Percentiles rank a stretch among this genome's conserved stretches.
phyloP scores from a whole-genome alignment of 2,329 filamentous ascomycete species.

The Phyllosticta citribraziliensis region DNA sequence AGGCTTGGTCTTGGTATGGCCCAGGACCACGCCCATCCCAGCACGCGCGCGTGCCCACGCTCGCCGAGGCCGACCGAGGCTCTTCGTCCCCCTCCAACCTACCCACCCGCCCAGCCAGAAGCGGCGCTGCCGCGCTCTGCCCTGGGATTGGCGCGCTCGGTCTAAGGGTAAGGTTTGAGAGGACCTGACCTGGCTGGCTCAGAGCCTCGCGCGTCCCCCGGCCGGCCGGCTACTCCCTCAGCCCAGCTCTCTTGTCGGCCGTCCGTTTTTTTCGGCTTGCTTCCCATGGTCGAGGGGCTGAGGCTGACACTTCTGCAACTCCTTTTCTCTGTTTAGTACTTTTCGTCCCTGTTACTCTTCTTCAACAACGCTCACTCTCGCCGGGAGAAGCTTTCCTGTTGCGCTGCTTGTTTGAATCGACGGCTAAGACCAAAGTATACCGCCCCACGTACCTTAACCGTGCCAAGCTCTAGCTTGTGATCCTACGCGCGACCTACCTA shows the following conservation, averaged over 20 bases:
- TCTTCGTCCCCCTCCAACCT: background rate
- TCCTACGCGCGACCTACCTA: background rate
- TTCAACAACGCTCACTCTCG: background rate
- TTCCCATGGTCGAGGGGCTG: background rate
- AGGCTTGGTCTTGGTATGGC: background rate
- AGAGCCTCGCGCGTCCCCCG: background rate
- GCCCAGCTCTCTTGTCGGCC: background rate
- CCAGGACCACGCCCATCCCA: background rate
- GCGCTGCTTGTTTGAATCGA: too few relatives aligned
- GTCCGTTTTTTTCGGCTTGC: background rate
- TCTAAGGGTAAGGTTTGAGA: constrained; percentile 2
- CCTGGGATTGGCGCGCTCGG: constrained; percentile 8
- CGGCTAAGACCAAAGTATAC: too few relatives aligned
- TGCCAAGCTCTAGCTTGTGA: background rate
- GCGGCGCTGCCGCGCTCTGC: background rate
- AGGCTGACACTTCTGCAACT: background rate
- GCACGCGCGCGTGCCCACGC: background rate
- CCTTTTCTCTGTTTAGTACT: background rate
- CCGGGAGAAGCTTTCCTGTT: too few relatives aligned
- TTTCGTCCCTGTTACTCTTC: background rate
- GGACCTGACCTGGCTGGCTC: background rate
- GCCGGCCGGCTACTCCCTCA: background rate
- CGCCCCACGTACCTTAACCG: too few relatives aligned
- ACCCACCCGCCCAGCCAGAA: background rate
- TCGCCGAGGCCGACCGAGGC: background rate